Conservation (phyloP, 1,139 yeast species). For the Lodderomyces oxycetoniae region DNA sequence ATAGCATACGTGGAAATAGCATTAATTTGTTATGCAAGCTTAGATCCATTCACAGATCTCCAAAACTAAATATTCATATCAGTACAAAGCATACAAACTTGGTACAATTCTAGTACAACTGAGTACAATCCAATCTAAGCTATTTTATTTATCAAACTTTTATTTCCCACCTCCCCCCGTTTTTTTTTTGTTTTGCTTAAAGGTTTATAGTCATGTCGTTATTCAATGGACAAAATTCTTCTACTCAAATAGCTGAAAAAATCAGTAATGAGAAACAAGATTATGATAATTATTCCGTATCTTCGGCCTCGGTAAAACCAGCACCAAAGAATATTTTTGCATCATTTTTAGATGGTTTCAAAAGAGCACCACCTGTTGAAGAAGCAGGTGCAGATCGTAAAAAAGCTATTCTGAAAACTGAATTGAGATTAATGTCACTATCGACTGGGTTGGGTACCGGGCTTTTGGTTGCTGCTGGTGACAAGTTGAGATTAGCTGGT, state of each 20-base stretch:
- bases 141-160: no score
- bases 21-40: no score
- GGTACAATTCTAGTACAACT: no score
- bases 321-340: neutral
- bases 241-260: neutral
- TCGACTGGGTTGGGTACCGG: constrained; percentile 45
- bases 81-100: no score
- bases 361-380: constrained; percentile 10
- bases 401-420: constrained; percentile 21
- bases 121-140: no score
- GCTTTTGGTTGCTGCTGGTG: constrained; percentile 35
- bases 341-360: constrained; percentile 8
- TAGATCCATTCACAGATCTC: no score
- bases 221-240: neutral
- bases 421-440: constrained; percentile 39
- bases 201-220: no score
- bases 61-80: no score
- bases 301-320: constrained; percentile 4
- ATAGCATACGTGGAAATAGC: no score
- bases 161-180: no score
- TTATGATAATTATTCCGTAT: constrained; percentile 5
- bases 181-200: no score
- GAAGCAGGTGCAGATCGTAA: constrained; percentile 4
- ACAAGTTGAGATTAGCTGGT: constrained; percentile 31
- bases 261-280: constrained; percentile 5